phyloP scores from a whole-genome alignment of 140 eudicot species.

The Oenanthe javanica region DNA sequence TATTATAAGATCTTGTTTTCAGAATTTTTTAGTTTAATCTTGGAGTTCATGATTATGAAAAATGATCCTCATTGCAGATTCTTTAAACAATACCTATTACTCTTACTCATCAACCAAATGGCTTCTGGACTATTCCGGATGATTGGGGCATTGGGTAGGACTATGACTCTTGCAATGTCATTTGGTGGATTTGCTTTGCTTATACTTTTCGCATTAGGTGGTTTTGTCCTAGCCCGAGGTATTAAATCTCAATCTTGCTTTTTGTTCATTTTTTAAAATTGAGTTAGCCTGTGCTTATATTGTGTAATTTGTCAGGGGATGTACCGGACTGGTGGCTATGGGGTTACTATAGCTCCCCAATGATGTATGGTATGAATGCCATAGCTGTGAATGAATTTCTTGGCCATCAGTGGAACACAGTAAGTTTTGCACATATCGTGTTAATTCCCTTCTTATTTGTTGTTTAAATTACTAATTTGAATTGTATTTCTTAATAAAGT shows the following conservation, averaged over 20 bases:
- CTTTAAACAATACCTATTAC: conserved; percentile 47
- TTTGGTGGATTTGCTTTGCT: conserved; percentile 62
- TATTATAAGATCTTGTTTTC: conserved; percentile 12
- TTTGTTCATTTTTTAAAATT: conserved; percentile 5
- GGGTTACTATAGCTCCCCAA: conserved; percentile 81
- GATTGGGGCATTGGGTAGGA: conserved; percentile 58
- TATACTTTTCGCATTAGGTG: conserved; percentile 49
- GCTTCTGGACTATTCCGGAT: conserved; percentile 60
- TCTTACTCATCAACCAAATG: conserved; percentile 44
- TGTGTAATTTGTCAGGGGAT: conserved; percentile 27
- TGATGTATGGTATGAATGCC: conserved; percentile 76
- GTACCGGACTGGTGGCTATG: conserved; percentile 78
- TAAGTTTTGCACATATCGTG: conserved; percentile 15
- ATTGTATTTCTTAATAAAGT: conserved; percentile 12
- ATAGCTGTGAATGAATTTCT: conserved; percentile 63
- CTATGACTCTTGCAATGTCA: conserved; percentile 60
- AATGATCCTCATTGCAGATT: conserved; percentile 41
- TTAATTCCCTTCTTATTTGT: neutral
- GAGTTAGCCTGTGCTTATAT: neutral
- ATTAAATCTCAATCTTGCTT: neutral
- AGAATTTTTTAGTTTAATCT: neutral
- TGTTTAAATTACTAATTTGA: neutral
- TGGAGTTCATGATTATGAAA: neutral
- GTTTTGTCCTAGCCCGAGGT: conserved; percentile 65
- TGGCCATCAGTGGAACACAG: conserved; percentile 57